Evolutionary conservation across 768 basidiomycete genomes (phyloP).

Genomic region (Gloeophyllum trabeum): DNA sequence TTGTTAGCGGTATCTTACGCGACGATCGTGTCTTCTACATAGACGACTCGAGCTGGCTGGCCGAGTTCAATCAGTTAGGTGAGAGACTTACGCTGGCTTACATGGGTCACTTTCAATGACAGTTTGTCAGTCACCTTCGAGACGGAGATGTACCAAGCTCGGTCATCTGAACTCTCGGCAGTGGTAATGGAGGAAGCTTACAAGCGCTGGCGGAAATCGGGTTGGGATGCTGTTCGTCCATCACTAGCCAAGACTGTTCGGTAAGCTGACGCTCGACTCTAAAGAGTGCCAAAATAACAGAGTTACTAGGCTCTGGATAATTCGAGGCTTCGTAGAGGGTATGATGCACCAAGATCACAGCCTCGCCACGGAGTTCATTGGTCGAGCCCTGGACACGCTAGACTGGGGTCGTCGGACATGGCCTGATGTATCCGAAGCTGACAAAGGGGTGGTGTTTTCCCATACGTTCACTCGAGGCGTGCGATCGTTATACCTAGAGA

Average conservation of each 20-base stretch:
- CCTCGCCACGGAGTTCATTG: constrained; percentile 24
- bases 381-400: constrained; percentile 25
- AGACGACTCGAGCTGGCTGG: constrained; percentile 9
- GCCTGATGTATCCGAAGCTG: constrained; percentile 24
- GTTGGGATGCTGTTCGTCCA: constrained; percentile 18
- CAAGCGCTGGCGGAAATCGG: constrained; percentile 10
- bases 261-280: constrained; percentile 11
- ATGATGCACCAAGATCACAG: constrained; percentile 9
- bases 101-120: not conserved
- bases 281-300: not conserved
- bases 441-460: constrained; percentile 32
- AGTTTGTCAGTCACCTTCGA: constrained; percentile 12
- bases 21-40: constrained; percentile 17
- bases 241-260: constrained; percentile 27
- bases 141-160: constrained; percentile 8
- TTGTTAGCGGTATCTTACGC: constrained; percentile 16
- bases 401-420: constrained; percentile 29
- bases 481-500: constrained; percentile 21
- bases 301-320: constrained; percentile 10
- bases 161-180: constrained; percentile 9
- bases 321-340: constrained; percentile 7
- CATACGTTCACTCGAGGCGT: constrained; percentile 29
- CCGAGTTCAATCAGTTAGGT: constrained; percentile 15
- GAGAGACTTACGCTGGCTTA: not conserved
- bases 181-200: constrained; percentile 13